A percentile compares a stretch with the other conserved stretches of the same genome.
Conservation (phyloP, 805 yeast genomes). For the Candida saitoana region DNA sequence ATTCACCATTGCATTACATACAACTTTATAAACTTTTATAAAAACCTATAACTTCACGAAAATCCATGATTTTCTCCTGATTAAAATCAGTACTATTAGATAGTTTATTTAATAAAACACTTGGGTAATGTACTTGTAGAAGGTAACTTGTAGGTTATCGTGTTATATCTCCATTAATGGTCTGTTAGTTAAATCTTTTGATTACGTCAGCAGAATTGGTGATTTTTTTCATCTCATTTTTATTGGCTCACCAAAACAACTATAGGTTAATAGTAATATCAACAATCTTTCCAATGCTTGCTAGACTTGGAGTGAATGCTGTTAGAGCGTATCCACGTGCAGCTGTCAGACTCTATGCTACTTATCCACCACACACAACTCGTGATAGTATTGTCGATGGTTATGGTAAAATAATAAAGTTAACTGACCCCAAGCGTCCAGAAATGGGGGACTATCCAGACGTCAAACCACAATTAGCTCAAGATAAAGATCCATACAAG, state of each 20-base stretch:
- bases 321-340: not conserved
- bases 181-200: not conserved
- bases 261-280: not conserved
- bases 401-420: conserved; percentile 33
- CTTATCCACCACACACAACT: conserved; percentile 13
- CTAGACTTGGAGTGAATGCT: not conserved
- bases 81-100: too few species aligned
- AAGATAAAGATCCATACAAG: conserved; percentile 63
- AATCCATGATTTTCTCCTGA: too few species aligned
- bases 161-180: too few species aligned
- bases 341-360: not conserved
- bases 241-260: not conserved
- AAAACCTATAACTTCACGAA: too few species aligned
- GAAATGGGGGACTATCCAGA: conserved; percentile 59
- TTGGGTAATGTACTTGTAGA: too few species aligned
- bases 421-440: conserved; percentile 40
- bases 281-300: not conserved
- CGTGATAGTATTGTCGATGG: conserved; percentile 38
- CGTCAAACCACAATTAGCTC: conserved; percentile 56
- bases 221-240: conserved; percentile 1
- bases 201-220: not conserved
- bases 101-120: not conserved
- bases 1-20: not conserved
- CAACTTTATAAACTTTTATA: too few species aligned
- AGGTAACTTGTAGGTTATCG: too few species aligned